Evolutionary conservation across 2,329 filamentous ascomycete species (phyloP).

Genomic region (Colletotrichum lindemuthianum): DNA sequence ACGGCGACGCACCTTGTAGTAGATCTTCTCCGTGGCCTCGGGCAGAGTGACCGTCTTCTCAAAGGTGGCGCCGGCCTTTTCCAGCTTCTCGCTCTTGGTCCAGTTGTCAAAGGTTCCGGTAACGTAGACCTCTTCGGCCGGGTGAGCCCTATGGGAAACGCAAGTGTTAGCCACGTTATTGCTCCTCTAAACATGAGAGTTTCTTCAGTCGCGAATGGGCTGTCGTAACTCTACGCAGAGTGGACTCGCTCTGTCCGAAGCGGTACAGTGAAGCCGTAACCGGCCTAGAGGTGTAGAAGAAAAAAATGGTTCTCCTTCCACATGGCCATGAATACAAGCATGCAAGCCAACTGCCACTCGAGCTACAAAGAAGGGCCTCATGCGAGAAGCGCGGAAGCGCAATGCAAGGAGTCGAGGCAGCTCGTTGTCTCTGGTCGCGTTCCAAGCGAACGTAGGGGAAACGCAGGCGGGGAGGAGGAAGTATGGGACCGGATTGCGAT

Average conservation of each 20-base stretch:
- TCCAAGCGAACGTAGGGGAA: slow-evolving; percentile 6
- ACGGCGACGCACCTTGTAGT: slow-evolving; percentile 83
- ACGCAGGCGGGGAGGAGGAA: background rate
- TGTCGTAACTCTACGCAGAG: background rate
- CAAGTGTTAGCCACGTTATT: slow-evolving; percentile 28
- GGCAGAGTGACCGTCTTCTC: slow-evolving; percentile 83
- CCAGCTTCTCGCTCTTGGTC: slow-evolving; percentile 85
- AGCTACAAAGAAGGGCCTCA: background rate
- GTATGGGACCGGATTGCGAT: slow-evolving; percentile 10
- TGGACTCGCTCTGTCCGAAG: slow-evolving; percentile 14
- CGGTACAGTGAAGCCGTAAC: background rate
- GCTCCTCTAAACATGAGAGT: background rate
- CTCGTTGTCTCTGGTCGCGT: slow-evolving; percentile 12
- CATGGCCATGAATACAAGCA: slow-evolving; percentile 16
- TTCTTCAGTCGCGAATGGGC: background rate
- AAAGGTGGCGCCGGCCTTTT: slow-evolving; percentile 78
- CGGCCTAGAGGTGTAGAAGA: background rate
- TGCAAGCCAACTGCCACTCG: slow-evolving; percentile 16
- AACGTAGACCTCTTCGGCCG: slow-evolving; percentile 88
- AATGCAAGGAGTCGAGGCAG: slow-evolving; percentile 6
- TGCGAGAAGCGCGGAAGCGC: background rate
- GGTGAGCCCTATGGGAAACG: slow-evolving; percentile 75
- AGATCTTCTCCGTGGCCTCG: slow-evolving; percentile 75
- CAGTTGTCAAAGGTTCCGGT: slow-evolving; percentile 97
- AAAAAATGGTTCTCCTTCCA: slow-evolving; percentile 27